Evolutionary conservation across 2,329 filamentous ascomycete species (phyloP).

Genomic region (Pseudogymnoascus sp.): DNA sequence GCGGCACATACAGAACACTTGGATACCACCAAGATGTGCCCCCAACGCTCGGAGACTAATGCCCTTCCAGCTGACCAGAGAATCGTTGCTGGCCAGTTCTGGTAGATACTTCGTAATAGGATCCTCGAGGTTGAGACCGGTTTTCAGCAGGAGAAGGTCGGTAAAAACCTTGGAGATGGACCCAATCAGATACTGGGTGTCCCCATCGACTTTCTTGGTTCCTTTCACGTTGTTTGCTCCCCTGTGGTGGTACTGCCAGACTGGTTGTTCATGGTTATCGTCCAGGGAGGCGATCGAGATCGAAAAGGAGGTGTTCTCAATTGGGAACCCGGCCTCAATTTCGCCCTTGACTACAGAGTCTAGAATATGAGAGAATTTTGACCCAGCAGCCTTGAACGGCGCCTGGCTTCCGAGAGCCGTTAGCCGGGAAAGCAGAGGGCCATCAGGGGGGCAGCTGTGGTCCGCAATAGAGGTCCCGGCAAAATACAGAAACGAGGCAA

Average conservation of each 20-base stretch:
- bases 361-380: background rate
- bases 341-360: background rate
- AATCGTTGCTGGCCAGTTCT: constrained; percentile 25
- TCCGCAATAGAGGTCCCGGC: background rate
- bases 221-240: constrained; percentile 26
- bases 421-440: background rate
- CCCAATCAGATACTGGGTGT: constrained; percentile 32
- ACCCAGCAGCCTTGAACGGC: background rate
- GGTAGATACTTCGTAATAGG: constrained; percentile 34
- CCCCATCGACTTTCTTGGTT: constrained; percentile 1
- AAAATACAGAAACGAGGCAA: background rate
- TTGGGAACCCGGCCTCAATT: background rate
- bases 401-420: background rate
- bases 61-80: background rate
- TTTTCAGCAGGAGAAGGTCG: constrained; percentile 30
- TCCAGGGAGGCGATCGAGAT: background rate
- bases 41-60: background rate
- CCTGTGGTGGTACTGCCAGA: constrained; percentile 34
- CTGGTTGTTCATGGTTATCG: background rate
- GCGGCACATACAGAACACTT: background rate
- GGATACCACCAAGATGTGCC: background rate
- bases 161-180: constrained; percentile 38
- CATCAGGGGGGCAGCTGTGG: background rate
- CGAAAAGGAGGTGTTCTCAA: constrained; percentile 2
- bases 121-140: constrained; percentile 29